phyloP scores from a whole-genome alignment of 2,329 filamentous ascomycete genomes.

The Colletotrichum sp. region DNA sequence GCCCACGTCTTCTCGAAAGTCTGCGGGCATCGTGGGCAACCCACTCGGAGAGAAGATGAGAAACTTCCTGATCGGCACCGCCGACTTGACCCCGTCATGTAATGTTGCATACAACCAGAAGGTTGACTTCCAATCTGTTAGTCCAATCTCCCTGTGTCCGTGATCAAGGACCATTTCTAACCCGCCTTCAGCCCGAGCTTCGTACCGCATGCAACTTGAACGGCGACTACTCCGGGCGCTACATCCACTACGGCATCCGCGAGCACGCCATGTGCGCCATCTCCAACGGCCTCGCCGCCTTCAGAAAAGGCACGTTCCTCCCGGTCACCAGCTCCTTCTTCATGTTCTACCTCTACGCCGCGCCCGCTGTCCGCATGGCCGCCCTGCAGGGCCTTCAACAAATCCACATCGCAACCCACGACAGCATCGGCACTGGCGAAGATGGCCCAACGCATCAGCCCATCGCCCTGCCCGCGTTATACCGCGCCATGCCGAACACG shows the following conservation, averaged over 20 bases:
- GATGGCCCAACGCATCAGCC: constrained; percentile 69
- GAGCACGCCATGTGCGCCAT: constrained; percentile 67
- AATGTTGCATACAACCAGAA: constrained; percentile 61
- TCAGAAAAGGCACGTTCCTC: constrained; percentile 56
- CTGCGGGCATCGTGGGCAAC: constrained; percentile 53
- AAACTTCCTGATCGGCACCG: constrained; percentile 60
- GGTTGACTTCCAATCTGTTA: constrained; percentile 49
- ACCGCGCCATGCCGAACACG: constrained; percentile 68
- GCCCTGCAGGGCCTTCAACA: constrained; percentile 59
- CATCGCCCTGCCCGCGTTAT: constrained; percentile 60
- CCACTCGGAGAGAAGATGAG: constrained; percentile 52
- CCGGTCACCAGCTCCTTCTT: constrained; percentile 66
- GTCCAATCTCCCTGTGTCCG: rapidly evolving
- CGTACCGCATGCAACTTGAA: constrained; percentile 52
- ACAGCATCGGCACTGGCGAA: constrained; percentile 64
- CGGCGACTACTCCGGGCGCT: constrained; percentile 59
- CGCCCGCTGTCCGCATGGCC: constrained; percentile 65
- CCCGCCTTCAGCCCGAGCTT: constrained; percentile 33
- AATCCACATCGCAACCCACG: constrained; percentile 67
- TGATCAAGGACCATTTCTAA: background rate
- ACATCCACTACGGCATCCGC: constrained; percentile 65
- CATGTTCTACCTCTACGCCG: constrained; percentile 68
- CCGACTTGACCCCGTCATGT: constrained; percentile 57
- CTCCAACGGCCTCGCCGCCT: constrained; percentile 65
- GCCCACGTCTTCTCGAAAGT: constrained; percentile 55